Evolutionary conservation across 139 green algal genomes (phyloP).

Genomic region (Limnomonas spitsbergensis): DNA sequence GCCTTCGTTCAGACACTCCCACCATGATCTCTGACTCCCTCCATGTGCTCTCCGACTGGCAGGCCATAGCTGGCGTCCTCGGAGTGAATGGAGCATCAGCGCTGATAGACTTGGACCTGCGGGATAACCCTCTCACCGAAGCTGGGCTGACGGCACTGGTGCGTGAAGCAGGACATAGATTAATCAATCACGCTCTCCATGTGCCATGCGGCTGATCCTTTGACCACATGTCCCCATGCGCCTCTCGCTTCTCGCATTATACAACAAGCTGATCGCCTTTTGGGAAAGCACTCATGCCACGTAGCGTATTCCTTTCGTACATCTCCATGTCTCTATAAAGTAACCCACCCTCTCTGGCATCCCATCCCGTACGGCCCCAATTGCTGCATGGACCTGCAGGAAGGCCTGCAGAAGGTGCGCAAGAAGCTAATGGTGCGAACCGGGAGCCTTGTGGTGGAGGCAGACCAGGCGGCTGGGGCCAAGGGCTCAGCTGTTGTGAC

Average conservation of each 20-base stretch:
- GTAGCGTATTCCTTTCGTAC: too few relatives aligned
- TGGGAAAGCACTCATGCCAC: too few relatives aligned
- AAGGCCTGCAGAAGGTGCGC: constrained; percentile 37
- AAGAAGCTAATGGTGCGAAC: constrained; percentile 45
- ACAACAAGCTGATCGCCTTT: too few relatives aligned
- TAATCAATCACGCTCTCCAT: background rate
- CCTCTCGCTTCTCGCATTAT: too few relatives aligned
- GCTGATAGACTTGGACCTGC: constrained; percentile 61
- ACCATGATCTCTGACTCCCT: background rate
- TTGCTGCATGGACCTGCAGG: too few relatives aligned
- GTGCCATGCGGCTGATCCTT: background rate
- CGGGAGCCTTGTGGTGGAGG: constrained; percentile 20
- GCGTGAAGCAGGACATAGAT: background rate
- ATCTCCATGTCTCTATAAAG: too few relatives aligned
- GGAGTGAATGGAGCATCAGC: constrained; percentile 32
- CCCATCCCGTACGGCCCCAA: too few relatives aligned
- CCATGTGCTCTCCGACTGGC: background rate
- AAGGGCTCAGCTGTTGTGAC: background rate
- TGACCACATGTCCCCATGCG: too few relatives aligned
- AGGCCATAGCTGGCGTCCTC: constrained; percentile 43
- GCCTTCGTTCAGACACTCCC: too few relatives aligned
- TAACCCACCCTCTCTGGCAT: too few relatives aligned
- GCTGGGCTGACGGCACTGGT: constrained; percentile 28
- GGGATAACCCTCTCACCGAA: constrained; percentile 46
- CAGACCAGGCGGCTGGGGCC: constrained; percentile 4